These are phyloP conservation scores for Ceratocystis eucalypticola DNA, from an alignment of 2,329 filamentous ascomycete genomes.

Conservation along the genomic window DNA sequence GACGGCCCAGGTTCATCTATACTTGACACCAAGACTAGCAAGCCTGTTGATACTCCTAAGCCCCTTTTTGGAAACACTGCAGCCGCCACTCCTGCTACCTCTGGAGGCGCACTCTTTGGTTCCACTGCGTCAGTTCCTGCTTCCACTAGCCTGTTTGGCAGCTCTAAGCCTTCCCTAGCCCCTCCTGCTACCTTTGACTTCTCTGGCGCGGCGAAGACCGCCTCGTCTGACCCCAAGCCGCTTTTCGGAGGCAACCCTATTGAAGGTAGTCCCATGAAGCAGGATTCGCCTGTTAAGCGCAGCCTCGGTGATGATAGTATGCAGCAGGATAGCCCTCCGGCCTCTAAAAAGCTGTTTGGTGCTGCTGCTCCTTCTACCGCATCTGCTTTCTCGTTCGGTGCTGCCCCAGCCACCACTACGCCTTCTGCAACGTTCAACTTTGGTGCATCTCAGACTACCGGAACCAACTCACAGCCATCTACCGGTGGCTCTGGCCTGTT, in stretches of 20 bases:
- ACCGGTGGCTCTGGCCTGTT: slow-evolving; percentile 25
- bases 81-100: slow-evolving; percentile 17
- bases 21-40: slow-evolving; percentile 18
- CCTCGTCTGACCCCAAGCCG: slow-evolving; percentile 24
- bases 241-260: slow-evolving; percentile 30
- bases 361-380: slow-evolving; percentile 4
- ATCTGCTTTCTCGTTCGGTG: slow-evolving; percentile 28
- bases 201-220: background rate
- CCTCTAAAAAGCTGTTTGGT: slow-evolving; percentile 21
- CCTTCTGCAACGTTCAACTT: slow-evolving; percentile 29
- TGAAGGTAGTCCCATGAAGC: slow-evolving; percentile 33
- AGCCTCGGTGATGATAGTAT: slow-evolving; percentile 13
- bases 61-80: slow-evolving; percentile 27
- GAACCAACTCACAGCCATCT: slow-evolving; percentile 13
- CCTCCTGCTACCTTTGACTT: slow-evolving; percentile 15
- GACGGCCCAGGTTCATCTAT: background rate
- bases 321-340: slow-evolving; percentile 18
- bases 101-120: slow-evolving; percentile 13
- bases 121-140: background rate
- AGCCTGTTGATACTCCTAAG: slow-evolving; percentile 19
- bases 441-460: slow-evolving; percentile 24
- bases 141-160: slow-evolving; percentile 26
- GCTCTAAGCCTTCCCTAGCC: slow-evolving; percentile 14
- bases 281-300: slow-evolving; percentile 25
- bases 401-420: slow-evolving; percentile 21